Base-by-base conservation (phyloP, 441 rosid species). In the Isatis lusitanica region DNA sequence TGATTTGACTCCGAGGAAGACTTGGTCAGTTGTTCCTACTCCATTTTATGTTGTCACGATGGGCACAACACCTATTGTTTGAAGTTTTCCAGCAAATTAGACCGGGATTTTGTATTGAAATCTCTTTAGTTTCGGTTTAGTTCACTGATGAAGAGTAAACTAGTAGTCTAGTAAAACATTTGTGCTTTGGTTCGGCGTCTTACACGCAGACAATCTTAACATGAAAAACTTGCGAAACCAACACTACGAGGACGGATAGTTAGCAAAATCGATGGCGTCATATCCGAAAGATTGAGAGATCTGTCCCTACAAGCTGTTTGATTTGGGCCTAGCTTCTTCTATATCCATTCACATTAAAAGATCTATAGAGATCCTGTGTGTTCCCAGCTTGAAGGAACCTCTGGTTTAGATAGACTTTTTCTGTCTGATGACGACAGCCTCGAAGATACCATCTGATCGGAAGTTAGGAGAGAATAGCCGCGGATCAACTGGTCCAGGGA, bases 401-500 rank as follows among this genome's bases (percentile, higher is more conserved):
- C 5, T 39, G 52, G 31, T 28, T 43, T 61, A 66, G 39, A 53
- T 66, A 61, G 50, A 15, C 48, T 68, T 36, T 47, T 72, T 38
- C 56, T 38, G 66, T 62, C 77, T 79, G 56, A 85, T 80, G 69
- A 85, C 64, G 73, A 83, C 80, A 17, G 77, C 89, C 78, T 83
- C 87, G 15, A 85, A 80, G 73, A 85, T 80, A 66, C 89, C 89
- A 57, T 85, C 85, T 35, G 85, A 73, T 63, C 87, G 59, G 67
- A 83, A 82, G 66, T 70, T 77, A 9, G 86, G 89, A 31, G 83
- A 82, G 69, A 83, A 63, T 44, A 85, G 72, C 38, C 87, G 78
- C 0, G 86, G 89, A 75, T 85, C 87, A 51, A 85, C 89, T 2
- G 84, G 87, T 15, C 89, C 89, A 4, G 87, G 89, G 61, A 83